Conservation (phyloP, 768 basidiomycete genomes). For the Piloderma croceum region DNA sequence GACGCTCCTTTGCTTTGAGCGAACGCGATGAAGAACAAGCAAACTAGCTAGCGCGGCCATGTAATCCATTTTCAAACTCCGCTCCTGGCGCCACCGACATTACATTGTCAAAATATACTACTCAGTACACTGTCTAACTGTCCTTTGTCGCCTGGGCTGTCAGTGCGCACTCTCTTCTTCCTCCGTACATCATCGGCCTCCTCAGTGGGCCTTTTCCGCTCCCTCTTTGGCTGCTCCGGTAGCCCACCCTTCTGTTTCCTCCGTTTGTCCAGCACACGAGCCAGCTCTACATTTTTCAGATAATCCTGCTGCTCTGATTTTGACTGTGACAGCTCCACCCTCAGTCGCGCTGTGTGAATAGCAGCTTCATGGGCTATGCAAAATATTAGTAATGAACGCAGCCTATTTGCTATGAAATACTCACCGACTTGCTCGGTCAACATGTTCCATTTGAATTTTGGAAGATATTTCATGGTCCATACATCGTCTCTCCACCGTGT, state of each 20-base stretch:
- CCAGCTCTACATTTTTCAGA: slow-evolving; percentile 89
- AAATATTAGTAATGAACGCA: slow-evolving; percentile 6
- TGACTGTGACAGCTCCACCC: slow-evolving; percentile 86
- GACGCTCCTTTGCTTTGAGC: too few relatives aligned
- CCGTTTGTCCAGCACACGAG: slow-evolving; percentile 80
- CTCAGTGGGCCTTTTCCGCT: slow-evolving; percentile 4
- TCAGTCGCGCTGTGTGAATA: slow-evolving; percentile 80
- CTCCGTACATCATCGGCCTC: slow-evolving; percentile 2
- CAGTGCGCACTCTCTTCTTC: slow-evolving; percentile 1
- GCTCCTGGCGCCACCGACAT: slow-evolving; percentile 16
- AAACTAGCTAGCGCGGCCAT: slow-evolving; percentile 28
- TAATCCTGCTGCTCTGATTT: slow-evolving; percentile 88
- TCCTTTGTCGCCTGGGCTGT: slow-evolving; percentile 2
- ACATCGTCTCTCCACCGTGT: slow-evolving; percentile 92
- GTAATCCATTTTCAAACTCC: slow-evolving; percentile 41
- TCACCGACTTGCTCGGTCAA: slow-evolving; percentile 95
- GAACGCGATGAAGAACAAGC: slow-evolving; percentile 2
- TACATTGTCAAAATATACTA: slow-evolving; percentile 43
- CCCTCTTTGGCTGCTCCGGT: slow-evolving; percentile 22
- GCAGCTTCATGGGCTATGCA: slow-evolving; percentile 85
- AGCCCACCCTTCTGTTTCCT: slow-evolving; percentile 55
- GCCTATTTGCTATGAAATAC: slow-evolving; percentile 26
- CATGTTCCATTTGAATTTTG: slow-evolving; percentile 99
- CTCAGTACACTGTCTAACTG: slow-evolving; percentile 41
- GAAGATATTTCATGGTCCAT: slow-evolving; percentile 99